phyloP scores from a whole-genome alignment of 2,329 filamentous ascomycete species.

The Aspergillus luchuensis region DNA sequence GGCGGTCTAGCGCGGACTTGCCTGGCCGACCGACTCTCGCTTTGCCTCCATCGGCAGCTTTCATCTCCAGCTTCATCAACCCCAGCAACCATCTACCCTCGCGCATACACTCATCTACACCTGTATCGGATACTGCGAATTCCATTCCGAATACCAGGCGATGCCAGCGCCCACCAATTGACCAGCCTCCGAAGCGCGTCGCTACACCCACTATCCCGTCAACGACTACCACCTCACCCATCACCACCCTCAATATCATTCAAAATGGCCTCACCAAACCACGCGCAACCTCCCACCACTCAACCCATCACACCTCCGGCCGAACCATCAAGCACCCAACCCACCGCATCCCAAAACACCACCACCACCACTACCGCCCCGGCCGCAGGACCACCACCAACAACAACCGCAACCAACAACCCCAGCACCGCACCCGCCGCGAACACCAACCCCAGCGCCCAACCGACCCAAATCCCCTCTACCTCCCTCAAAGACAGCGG shows the following conservation, averaged over 20 bases:
- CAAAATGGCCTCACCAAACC: constrained; percentile 40
- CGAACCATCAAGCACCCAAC: constrained; percentile 30
- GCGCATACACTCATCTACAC: not conserved
- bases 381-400: constrained; percentile 21
- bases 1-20: not conserved
- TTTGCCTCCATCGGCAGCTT: not conserved
- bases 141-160: not conserved
- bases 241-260: not conserved
- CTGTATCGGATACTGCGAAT: not conserved
- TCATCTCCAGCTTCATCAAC: not conserved
- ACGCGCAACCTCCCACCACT: constrained; percentile 30
- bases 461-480: constrained; percentile 42
- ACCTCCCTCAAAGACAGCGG: constrained; percentile 51
- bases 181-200: not conserved
- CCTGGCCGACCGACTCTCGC: not conserved
- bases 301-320: constrained; percentile 48
- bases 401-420: constrained; percentile 26
- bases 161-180: not conserved
- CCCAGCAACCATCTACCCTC: not conserved
- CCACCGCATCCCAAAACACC: not conserved
- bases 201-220: constrained; percentile 1
- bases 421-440: constrained; percentile 17
- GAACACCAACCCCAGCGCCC: constrained; percentile 24
- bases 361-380: constrained; percentile 22
- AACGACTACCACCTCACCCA: not conserved